phyloP scores from a whole-genome alignment of 257 asterid species.

The Mentha longifolia region DNA sequence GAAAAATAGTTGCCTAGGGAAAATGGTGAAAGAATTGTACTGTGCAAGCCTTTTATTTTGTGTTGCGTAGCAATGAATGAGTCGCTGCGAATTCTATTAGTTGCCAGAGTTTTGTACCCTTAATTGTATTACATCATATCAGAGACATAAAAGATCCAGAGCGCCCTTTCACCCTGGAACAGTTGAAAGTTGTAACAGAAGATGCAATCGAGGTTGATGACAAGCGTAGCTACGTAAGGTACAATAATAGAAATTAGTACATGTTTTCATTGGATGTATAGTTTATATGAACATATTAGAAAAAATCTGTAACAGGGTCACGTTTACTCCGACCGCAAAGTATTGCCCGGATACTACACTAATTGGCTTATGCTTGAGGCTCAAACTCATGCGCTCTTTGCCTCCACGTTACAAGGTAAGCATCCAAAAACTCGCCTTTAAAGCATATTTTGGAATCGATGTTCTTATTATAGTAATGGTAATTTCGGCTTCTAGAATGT shows the following conservation, averaged over 20 bases:
- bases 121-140: slow-evolving; percentile 75
- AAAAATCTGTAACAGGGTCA: slow-evolving; percentile 61
- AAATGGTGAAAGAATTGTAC: not conserved
- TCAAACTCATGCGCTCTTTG: slow-evolving; percentile 87
- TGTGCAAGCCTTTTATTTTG: not conserved
- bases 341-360: slow-evolving; percentile 91
- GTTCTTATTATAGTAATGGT: not conserved
- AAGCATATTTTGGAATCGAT: slow-evolving; percentile 11
- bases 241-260: slow-evolving; percentile 18
- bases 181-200: slow-evolving; percentile 87
- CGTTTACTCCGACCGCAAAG: slow-evolving; percentile 94
- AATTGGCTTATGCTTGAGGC: slow-evolving; percentile 90
- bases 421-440: slow-evolving; percentile 4
- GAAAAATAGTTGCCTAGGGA: not conserved
- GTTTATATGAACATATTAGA: not conserved
- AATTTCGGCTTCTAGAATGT: slow-evolving; percentile 17
- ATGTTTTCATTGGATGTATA: not conserved
- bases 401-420: slow-evolving; percentile 88
- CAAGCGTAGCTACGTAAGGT: slow-evolving; percentile 71
- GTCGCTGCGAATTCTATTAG: not conserved
- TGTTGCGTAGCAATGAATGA: slow-evolving; percentile 1
- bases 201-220: slow-evolving; percentile 89
- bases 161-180: slow-evolving; percentile 90
- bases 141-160: slow-evolving; percentile 98
- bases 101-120: slow-evolving; percentile 46